These are phyloP conservation scores for Umbilicus rupestris DNA, from an alignment of 164 flowering plant species.

Conservation along the genomic window DNA sequence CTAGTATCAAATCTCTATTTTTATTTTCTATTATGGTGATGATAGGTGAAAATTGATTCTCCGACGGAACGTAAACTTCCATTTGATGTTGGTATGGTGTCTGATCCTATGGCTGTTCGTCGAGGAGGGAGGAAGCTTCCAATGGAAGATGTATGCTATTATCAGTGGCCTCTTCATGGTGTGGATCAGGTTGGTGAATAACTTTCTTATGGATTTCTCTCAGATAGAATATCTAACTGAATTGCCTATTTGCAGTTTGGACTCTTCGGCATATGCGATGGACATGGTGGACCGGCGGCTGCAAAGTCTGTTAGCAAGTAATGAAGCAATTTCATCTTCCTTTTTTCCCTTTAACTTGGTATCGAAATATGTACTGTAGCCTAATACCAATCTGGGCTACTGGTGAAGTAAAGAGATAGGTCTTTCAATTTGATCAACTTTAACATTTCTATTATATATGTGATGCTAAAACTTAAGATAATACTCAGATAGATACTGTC, in stretches of 20 bases:
- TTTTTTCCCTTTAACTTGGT: background rate
- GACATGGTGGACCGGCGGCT: conserved; percentile 93
- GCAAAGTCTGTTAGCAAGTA: conserved; percentile 85
- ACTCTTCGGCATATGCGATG: conserved; percentile 89
- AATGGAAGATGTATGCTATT: conserved; percentile 93
- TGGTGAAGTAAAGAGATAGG: background rate
- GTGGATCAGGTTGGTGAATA: conserved; percentile 49
- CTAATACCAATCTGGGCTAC: background rate
- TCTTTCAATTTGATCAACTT: background rate
- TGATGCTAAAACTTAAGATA: background rate
- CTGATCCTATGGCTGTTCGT: conserved; percentile 93
- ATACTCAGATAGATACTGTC: background rate
- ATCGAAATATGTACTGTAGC: background rate
- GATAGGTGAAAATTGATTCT: conserved; percentile 65
- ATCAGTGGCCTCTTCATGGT: conserved; percentile 88
- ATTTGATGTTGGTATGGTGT: conserved; percentile 77
- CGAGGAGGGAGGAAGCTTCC: conserved; percentile 87
- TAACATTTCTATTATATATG: background rate
- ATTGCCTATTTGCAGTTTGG: conserved; percentile 63
- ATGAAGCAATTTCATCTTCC: conserved; percentile 18
- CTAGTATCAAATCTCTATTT: background rate
- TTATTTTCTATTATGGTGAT: conserved; percentile 4
- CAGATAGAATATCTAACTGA: conserved; percentile 1
- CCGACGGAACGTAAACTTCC: conserved; percentile 35
- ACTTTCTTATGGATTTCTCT: background rate